Evolutionary conservation across 768 basidiomycete species (phyloP).

Genomic region (Tylopilus rubrobrunneus): DNA sequence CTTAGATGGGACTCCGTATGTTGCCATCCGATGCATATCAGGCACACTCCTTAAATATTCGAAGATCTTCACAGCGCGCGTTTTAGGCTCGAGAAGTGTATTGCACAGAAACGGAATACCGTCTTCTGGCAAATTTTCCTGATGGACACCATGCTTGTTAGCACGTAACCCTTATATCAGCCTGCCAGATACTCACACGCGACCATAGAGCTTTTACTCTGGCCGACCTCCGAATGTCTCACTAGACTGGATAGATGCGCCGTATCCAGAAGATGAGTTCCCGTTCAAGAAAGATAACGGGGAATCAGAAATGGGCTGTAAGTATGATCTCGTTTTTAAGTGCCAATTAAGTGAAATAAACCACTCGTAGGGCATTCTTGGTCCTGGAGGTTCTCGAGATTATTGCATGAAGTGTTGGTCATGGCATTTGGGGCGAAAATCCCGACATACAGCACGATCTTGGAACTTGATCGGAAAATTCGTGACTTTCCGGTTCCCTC

Average conservation of each 20-base stretch:
- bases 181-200: not conserved
- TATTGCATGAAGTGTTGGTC: conserved; percentile 50
- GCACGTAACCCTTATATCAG: conserved; percentile 3
- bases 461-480: conserved; percentile 57
- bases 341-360: not conserved
- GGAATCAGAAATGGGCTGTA: conserved; percentile 42
- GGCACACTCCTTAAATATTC: not conserved
- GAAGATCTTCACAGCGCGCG: conserved; percentile 57
- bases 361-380: conserved; percentile 47
- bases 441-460: conserved; percentile 48
- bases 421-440: conserved; percentile 50
- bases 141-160: conserved; percentile 59
- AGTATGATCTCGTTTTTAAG: conserved; percentile 11
- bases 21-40: not conserved
- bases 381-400: conserved; percentile 50
- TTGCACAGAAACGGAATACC: conserved; percentile 45
- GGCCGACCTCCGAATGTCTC: conserved; percentile 59
- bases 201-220: conserved; percentile 51
- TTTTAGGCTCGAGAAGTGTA: conserved; percentile 51
- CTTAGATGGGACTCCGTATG: conserved; percentile 55
- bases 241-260: conserved; percentile 50
- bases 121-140: conserved; percentile 71
- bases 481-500: conserved; percentile 56
- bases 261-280: conserved; percentile 45
- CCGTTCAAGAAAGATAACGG: conserved; percentile 32